Conservation (phyloP, 1,139 yeast genomes). For the Yamadazyma atlantica region DNA sequence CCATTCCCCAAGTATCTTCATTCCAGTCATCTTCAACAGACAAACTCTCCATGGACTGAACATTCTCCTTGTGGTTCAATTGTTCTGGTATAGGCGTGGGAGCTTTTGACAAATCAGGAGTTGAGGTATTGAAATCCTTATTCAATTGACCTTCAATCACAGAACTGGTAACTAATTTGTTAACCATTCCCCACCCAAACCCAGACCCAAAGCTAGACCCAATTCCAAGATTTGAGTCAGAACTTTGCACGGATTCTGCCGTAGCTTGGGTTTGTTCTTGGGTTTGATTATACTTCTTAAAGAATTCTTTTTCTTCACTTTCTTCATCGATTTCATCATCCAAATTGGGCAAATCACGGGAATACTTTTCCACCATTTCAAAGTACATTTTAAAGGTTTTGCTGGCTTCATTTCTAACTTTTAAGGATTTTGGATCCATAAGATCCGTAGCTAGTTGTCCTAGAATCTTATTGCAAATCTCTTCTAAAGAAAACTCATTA, state of each 20-base stretch:
- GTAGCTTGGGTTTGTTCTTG: conserved; percentile 5
- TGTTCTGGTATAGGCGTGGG: conserved; percentile 23
- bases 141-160: conserved; percentile 36
- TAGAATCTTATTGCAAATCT: conserved; percentile 77
- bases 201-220: conserved; percentile 8
- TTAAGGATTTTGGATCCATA: conserved; percentile 65
- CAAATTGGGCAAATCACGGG: conserved; percentile 51
- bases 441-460: conserved; percentile 85
- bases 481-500: conserved; percentile 68
- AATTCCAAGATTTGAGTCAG: background rate
- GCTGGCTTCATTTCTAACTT: conserved; percentile 73
- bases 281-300: conserved; percentile 21
- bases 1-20: conserved; percentile 12
- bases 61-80: background rate
- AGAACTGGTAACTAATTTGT: conserved; percentile 33
- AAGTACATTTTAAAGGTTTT: conserved; percentile 64
- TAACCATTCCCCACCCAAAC: conserved; percentile 42
- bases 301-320: conserved; percentile 38
- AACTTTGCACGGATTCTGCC: conserved; percentile 1
- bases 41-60: conserved; percentile 10
- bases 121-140: conserved; percentile 38
- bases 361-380: conserved; percentile 62
- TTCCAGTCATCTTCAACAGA: conserved; percentile 16
- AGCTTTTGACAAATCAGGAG: conserved; percentile 39
- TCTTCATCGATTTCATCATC: conserved; percentile 39